Evolutionary conservation across 1,284 basidiomycete species (phyloP).

Genomic region (Ustilago hordei): DNA sequence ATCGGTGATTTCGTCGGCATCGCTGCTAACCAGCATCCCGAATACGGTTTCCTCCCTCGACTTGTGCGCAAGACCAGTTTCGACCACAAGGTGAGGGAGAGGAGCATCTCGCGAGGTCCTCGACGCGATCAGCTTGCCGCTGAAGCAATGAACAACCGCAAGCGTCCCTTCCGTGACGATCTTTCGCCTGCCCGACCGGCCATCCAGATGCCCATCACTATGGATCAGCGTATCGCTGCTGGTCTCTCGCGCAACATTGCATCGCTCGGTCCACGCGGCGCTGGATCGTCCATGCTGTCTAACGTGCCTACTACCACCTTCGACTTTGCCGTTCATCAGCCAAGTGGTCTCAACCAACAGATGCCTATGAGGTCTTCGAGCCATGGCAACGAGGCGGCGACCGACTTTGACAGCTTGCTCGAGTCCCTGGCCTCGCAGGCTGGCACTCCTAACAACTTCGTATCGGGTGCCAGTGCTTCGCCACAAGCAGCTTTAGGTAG

Average conservation of each 20-base stretch:
- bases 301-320: conserved; percentile 57
- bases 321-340: conserved; percentile 57
- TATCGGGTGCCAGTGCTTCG: conserved; percentile 30
- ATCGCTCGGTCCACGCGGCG: conserved; percentile 42
- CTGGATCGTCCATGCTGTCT: conserved; percentile 35
- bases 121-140: conserved; percentile 43
- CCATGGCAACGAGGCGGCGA: conserved; percentile 16
- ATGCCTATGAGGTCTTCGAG: conserved; percentile 14
- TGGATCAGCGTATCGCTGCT: conserved; percentile 65
- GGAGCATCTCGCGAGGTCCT: conserved; percentile 62
- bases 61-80: conserved; percentile 69
- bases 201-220: conserved; percentile 56
- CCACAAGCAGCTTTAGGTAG: conserved; percentile 40
- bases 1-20: conserved; percentile 66
- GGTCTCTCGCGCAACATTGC: conserved; percentile 66
- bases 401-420: conserved; percentile 48
- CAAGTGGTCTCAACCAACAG: conserved; percentile 19
- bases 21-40: conserved; percentile 67
- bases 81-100: conserved; percentile 67
- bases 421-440: conserved; percentile 48
- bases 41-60: conserved; percentile 68
- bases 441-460: conserved; percentile 26
- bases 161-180: conserved; percentile 63
- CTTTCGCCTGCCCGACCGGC: conserved; percentile 59
- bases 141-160: conserved; percentile 54